Percentiles rank a stretch among this genome's conserved stretches.
Conservation (phyloP, 495 filamentous ascomycete species). For the Penicillium pancosmium region DNA sequence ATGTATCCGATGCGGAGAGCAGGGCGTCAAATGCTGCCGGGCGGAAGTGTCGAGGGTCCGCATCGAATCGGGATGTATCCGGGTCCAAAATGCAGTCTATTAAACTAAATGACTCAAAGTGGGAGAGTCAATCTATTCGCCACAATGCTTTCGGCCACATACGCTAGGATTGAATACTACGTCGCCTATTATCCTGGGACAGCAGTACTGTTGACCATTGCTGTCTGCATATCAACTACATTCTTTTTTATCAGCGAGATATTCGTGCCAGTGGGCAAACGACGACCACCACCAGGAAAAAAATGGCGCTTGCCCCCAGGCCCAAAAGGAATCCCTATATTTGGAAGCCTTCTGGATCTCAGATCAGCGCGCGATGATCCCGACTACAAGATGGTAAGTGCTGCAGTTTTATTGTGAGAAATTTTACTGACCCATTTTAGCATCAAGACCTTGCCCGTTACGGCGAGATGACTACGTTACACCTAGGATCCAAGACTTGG, state of each 20-base stretch:
- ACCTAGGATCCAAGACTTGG: conserved; percentile 39
- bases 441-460: conserved; percentile 18
- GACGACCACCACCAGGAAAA: background rate
- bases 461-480: conserved; percentile 41
- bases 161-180: no score
- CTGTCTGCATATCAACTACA: background rate
- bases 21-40: no score
- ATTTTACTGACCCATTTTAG: background rate
- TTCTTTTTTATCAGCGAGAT: background rate
- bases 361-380: background rate
- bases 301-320: background rate
- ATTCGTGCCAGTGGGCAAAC: background rate
- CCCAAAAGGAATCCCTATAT: background rate
- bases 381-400: background rate
- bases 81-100: no score
- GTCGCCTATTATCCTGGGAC: no score
- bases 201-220: no score
- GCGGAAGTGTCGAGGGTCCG: no score
- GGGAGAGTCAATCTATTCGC: no score
- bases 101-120: no score
- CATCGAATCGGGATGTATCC: no score
- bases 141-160: no score
- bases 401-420: background rate
- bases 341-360: background rate
- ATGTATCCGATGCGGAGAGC: no score